Percentiles rank a stretch among this genome's conserved stretches.
These are phyloP conservation scores for Cordia subcordata DNA, from an alignment of 257 asterid species.

Conservation along the genomic window DNA sequence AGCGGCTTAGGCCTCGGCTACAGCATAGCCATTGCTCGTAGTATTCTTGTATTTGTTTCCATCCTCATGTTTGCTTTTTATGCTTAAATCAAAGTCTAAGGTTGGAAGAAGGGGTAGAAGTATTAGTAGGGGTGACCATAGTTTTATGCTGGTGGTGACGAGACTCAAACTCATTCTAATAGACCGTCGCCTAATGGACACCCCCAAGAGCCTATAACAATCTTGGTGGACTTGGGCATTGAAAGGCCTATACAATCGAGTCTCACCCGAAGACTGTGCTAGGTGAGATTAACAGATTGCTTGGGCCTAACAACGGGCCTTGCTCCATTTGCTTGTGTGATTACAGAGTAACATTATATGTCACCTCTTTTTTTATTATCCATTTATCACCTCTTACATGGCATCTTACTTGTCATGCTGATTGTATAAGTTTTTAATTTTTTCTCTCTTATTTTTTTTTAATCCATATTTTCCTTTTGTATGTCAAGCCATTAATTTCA, in stretches of 20 bases:
- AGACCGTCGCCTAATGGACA: too few relatives aligned
- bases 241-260: slow-evolving; percentile 20
- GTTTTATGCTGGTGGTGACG: background rate
- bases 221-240: slow-evolving; percentile 1
- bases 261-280: slow-evolving; percentile 11
- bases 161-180: background rate
- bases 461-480: too few relatives aligned
- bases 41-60: slow-evolving; percentile 16
- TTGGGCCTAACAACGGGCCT: slow-evolving; percentile 13
- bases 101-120: background rate
- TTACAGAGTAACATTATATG: too few relatives aligned
- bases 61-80: slow-evolving; percentile 17
- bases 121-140: background rate
- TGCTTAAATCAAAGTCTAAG: slow-evolving; percentile 14
- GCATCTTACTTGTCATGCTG: too few relatives aligned
- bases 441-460: too few relatives aligned
- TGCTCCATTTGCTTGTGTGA: slow-evolving; percentile 26
- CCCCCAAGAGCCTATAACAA: background rate
- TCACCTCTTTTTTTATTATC: too few relatives aligned
- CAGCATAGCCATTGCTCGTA: slow-evolving; percentile 15
- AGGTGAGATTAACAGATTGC: slow-evolving; percentile 21
- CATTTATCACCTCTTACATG: too few relatives aligned
- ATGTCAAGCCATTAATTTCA: too few relatives aligned
- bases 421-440: too few relatives aligned
- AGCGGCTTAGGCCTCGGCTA: slow-evolving; percentile 14